A percentile compares a stretch with the other conserved stretches of the same genome.
phyloP scores from a whole-genome alignment of 139 green algal species.

The Closterium sp. region DNA sequence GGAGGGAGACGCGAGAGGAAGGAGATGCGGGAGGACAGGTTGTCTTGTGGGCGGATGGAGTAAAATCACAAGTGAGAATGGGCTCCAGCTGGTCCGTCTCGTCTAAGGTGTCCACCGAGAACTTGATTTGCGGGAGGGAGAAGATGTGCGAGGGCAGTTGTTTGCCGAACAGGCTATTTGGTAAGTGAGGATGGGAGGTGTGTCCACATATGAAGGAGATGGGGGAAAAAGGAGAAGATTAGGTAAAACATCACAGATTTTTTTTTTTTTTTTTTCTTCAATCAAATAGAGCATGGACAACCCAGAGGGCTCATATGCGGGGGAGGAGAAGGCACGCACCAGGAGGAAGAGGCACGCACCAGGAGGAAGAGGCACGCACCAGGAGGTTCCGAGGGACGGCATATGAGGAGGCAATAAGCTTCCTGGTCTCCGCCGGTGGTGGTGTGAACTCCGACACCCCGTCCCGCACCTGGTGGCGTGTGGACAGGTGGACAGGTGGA shows the following conservation, averaged over 20 bases:
- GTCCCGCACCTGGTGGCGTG: not conserved
- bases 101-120: not conserved
- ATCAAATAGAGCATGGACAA: not conserved
- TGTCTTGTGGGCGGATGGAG: not conserved
- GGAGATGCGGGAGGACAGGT: no score
- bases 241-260: no score
- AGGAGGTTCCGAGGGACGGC: not conserved
- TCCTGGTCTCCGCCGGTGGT: not conserved
- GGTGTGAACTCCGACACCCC: constrained; percentile 5
- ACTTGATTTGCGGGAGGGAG: not conserved
- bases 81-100: not conserved
- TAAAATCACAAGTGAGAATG: not conserved
- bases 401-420: not conserved
- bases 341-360: not conserved
- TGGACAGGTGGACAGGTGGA: no score
- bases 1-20: no score
- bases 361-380: not conserved
- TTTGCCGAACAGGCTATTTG: no score
- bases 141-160: not conserved
- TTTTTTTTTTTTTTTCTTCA: not conserved
- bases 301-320: not conserved
- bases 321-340: not conserved
- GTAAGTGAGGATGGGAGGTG: not conserved
- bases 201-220: not conserved
- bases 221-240: no score